These are phyloP conservation scores for Phytopythium ostracodes DNA, from an alignment of 352 stramenopile species.

Conservation along the genomic window DNA sequence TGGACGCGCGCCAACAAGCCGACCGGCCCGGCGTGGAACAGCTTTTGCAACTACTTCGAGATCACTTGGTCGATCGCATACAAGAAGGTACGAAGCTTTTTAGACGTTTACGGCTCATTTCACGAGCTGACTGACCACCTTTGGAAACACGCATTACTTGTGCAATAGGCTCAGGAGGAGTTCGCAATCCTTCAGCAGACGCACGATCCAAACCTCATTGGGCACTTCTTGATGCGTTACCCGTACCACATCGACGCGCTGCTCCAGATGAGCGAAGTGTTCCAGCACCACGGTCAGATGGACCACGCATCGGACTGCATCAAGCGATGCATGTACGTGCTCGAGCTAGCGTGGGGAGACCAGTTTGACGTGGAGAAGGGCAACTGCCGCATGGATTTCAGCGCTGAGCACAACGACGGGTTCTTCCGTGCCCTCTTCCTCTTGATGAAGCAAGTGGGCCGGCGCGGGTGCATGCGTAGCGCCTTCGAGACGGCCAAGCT, in stretches of 20 bases:
- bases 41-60: conserved; percentile 75
- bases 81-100: conserved; percentile 56
- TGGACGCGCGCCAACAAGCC: conserved; percentile 83
- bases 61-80: conserved; percentile 86
- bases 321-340: conserved; percentile 81
- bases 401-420: conserved; percentile 66
- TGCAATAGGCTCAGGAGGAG: conserved; percentile 73
- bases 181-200: conserved; percentile 79
- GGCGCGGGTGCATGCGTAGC: conserved; percentile 78
- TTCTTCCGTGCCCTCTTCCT: conserved; percentile 80
- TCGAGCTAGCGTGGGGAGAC: conserved; percentile 80
- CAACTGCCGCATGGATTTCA: conserved; percentile 79
- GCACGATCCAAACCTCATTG: conserved; percentile 81
- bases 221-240: conserved; percentile 75
- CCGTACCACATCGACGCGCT: conserved; percentile 84
- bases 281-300: conserved; percentile 87
- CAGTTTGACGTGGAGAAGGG: conserved; percentile 81
- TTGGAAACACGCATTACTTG: too few species aligned
- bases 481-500: conserved; percentile 81
- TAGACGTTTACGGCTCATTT: neutral
- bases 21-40: conserved; percentile 57
- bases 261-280: conserved; percentile 85
- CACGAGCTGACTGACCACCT: neutral
- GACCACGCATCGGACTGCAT: conserved; percentile 81
- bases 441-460: conserved; percentile 81